Base-by-base conservation (phyloP, 306 rosid genomes). In the Rubus idaeus region DNA sequence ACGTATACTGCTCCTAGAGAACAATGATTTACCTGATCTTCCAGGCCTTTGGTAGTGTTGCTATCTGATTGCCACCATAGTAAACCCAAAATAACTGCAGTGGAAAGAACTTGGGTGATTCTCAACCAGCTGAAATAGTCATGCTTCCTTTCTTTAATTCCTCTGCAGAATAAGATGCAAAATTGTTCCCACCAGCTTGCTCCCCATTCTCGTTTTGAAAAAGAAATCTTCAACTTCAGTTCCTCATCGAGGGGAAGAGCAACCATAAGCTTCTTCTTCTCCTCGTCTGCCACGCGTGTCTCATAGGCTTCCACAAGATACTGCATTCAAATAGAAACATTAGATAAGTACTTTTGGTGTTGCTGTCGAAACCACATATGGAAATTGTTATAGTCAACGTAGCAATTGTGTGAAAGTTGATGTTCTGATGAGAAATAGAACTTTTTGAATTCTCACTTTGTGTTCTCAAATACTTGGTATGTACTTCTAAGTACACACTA, bases 121-220 rank as follows among this genome's bases (percentile, higher is more conserved):
- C 98, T 88, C 84, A 96, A 65, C 97, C 96, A 96, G 86, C 99
- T 91, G 78, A 96, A 96, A 62, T 96, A 96, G 74, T 96, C 99
- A 60, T 96, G 91, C 63, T 90, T 83, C 56, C 98, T 37, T 79
- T 96, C 98, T 80, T 91, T 96, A 71, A 96, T 84, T 87, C 98
- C 99, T 89, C 99, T 83, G 17, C 88, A 68, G 73, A 88, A 93
- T 50, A 96, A 52, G 70, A 96, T 91, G 46, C 89, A 82, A 79
- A 71, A 96, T 81, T 96, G 99, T 56, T 92, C 89, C 69, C 84
- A 73, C 99, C 99, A 96, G 77, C 90, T 88, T 35, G 98, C 91
- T 17, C 97, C 96, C 97, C 99, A 91, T 73, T 89, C 86, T 72
- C 97, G 77, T 66, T 86, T 90, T 9, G 84, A 51, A 42, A 57